Percentiles rank a stretch among this genome's conserved stretches.
Conservation (phyloP, 2,329 filamentous ascomycete species). For the Fonsecaea nubica region DNA sequence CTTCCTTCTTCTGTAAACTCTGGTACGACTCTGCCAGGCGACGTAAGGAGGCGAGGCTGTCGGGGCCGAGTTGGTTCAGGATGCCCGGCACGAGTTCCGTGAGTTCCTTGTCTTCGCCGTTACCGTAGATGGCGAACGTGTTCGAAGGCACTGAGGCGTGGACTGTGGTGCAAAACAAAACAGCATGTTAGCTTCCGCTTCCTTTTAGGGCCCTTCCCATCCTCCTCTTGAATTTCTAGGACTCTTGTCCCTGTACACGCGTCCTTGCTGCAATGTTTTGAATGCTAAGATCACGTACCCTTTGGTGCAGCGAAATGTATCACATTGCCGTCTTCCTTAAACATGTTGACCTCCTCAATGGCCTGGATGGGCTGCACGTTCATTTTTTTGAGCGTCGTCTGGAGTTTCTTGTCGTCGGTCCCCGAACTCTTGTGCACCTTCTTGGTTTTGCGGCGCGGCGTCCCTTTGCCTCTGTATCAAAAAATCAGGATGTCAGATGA, state of each 20-base stretch:
- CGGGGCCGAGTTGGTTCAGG: conserved; percentile 98
- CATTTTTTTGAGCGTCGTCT: conserved; percentile 96
- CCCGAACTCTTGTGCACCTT: conserved; percentile 91
- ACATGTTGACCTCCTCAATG: conserved; percentile 99
- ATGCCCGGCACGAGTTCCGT: conserved; percentile 99
- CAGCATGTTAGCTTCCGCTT: conserved; percentile 8
- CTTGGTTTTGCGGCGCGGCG: conserved; percentile 97
- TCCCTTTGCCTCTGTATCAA: conserved; percentile 83
- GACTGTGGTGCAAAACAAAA: conserved; percentile 62
- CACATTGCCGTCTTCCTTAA: conserved; percentile 99
- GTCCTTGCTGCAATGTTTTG: background rate
- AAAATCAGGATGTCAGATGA: background rate
- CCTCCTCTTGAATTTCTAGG: background rate
- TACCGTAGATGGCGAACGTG: conserved; percentile 99
- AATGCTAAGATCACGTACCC: conserved; percentile 66
- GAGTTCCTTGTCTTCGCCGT: conserved; percentile 99
- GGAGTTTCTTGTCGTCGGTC: conserved; percentile 99
- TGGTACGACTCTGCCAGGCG: conserved; percentile 99
- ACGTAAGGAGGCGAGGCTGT: conserved; percentile 95
- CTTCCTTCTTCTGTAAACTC: conserved; percentile 94
- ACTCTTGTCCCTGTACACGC: background rate
- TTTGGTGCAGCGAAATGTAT: conserved; percentile 99
- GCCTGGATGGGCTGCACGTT: conserved; percentile 99
- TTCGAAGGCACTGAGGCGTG: conserved; percentile 97
- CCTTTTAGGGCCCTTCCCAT: background rate